Percentiles rank a stretch among this genome's conserved stretches.
Conservation (phyloP, 1,139 yeast species). For the Candida sanyaensis region DNA sequence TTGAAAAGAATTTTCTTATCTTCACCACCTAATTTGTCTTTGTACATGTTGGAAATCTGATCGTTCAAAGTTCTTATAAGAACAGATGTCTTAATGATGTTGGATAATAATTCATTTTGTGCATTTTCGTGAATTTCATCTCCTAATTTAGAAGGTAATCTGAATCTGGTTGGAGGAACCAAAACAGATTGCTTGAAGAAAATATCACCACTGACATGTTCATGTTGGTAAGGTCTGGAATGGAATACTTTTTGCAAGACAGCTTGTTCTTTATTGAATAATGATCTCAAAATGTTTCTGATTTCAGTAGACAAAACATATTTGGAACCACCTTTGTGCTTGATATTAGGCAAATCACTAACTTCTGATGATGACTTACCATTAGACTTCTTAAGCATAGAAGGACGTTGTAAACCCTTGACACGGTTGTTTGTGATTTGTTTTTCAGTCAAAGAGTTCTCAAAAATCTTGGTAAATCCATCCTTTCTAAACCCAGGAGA, state of each 20-base stretch:
- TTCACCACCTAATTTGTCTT: conserved; percentile 60
- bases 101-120: conserved; percentile 85
- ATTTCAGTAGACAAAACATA: conserved; percentile 88
- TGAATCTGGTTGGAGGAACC: conserved; percentile 95
- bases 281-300: conserved; percentile 70
- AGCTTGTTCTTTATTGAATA: conserved; percentile 71
- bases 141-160: conserved; percentile 95
- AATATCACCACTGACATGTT: conserved; percentile 71
- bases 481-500: conserved; percentile 95
- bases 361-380: conserved; percentile 9
- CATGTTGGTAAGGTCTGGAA: conserved; percentile 63
- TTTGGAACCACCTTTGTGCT: conserved; percentile 72
- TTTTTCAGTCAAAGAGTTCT: conserved; percentile 78
- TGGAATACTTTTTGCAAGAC: conserved; percentile 69
- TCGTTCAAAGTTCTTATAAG: conserved; percentile 88
- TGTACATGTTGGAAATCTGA: conserved; percentile 60
- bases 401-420: conserved; percentile 75
- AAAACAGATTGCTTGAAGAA: conserved; percentile 86
- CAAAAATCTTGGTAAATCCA: conserved; percentile 91
- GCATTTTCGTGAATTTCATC: conserved; percentile 95
- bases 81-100: conserved; percentile 75
- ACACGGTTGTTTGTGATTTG: conserved; percentile 80
- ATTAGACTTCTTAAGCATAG: conserved; percentile 50
- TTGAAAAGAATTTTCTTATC: conserved; percentile 79
- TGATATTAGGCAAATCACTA: conserved; percentile 40